Conservation (phyloP, 768 basidiomycete genomes). For the Termitomyces sp. region DNA sequence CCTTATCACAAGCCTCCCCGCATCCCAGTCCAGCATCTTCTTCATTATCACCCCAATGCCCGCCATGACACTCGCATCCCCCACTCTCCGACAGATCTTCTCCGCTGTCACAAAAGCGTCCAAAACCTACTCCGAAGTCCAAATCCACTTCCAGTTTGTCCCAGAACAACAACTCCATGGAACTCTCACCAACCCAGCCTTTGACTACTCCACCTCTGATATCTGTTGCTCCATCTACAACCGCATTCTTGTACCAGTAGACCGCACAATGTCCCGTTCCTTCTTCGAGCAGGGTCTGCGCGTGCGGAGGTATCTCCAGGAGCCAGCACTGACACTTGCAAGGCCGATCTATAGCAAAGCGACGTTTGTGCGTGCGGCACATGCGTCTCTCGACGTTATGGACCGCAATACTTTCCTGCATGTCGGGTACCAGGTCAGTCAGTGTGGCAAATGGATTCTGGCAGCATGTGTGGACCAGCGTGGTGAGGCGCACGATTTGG, state of each 20-base stretch:
- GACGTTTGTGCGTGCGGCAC: constrained; percentile 31
- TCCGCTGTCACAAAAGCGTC: constrained; percentile 56
- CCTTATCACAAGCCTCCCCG: constrained; percentile 43
- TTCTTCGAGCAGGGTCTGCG: constrained; percentile 38
- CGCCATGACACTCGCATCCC: constrained; percentile 61
- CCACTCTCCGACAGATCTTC: constrained; percentile 65
- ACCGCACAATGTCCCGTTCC: constrained; percentile 55
- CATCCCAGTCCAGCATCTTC: constrained; percentile 45
- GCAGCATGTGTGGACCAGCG: constrained; percentile 74
- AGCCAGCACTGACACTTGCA: constrained; percentile 63
- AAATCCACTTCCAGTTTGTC: constrained; percentile 69
- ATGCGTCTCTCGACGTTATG: constrained; percentile 39
- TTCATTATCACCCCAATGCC: constrained; percentile 65
- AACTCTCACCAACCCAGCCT: constrained; percentile 39
- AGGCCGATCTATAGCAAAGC: constrained; percentile 37
- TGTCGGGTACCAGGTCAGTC: constrained; percentile 66
- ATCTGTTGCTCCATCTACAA: constrained; percentile 70
- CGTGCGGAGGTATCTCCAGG: constrained; percentile 52
- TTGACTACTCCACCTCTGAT: constrained; percentile 39
- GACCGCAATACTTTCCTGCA: constrained; percentile 61
- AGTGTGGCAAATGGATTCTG: constrained; percentile 73
- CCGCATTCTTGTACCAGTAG: constrained; percentile 57
- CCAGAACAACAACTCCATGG: constrained; percentile 59
- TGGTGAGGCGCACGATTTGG: constrained; percentile 70
- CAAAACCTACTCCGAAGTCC: constrained; percentile 42